A percentile compares a stretch with the other conserved stretches of the same genome.
Evolutionary conservation across 2,329 filamentous ascomycete genomes (phyloP).

Genomic region (Knoxdaviesia proteae): DNA sequence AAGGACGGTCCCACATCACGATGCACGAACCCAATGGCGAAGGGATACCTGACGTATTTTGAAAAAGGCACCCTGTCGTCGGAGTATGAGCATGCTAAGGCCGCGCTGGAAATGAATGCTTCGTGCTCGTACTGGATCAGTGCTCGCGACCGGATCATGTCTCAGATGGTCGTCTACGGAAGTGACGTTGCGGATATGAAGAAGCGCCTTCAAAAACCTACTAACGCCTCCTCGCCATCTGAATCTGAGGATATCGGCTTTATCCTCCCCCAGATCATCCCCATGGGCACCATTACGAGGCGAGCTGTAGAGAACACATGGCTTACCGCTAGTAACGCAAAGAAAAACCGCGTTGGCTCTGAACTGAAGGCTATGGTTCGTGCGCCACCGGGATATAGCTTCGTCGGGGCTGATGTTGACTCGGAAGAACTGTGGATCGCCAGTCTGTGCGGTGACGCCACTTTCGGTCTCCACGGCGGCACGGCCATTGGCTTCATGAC

Average conservation of each 20-base stretch:
- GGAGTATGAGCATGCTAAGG: slow-evolving; percentile 75
- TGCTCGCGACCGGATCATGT: slow-evolving; percentile 75
- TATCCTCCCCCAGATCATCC: slow-evolving; percentile 87
- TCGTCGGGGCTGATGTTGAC: slow-evolving; percentile 94
- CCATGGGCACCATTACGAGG: slow-evolving; percentile 93
- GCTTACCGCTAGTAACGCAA: slow-evolving; percentile 94
- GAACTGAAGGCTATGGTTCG: slow-evolving; percentile 94
- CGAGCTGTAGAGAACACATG: slow-evolving; percentile 94
- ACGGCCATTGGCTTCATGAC: slow-evolving; percentile 99
- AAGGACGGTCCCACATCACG: slow-evolving; percentile 78
- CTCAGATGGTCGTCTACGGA: slow-evolving; percentile 87
- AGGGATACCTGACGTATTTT: slow-evolving; percentile 77
- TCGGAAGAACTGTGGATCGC: slow-evolving; percentile 98
- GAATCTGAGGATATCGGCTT: slow-evolving; percentile 32
- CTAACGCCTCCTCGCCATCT: too few relatives aligned
- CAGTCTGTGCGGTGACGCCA: slow-evolving; percentile 79
- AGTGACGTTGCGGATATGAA: slow-evolving; percentile 23
- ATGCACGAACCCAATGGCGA: slow-evolving; percentile 75
- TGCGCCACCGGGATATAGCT: slow-evolving; percentile 74
- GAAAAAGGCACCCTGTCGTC: slow-evolving; percentile 76
- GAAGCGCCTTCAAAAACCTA: slow-evolving; percentile 5
- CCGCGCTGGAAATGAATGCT: slow-evolving; percentile 94
- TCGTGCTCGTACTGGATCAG: slow-evolving; percentile 99
- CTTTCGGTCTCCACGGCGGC: slow-evolving; percentile 85
- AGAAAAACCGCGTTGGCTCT: slow-evolving; percentile 85